phyloP scores from a whole-genome alignment of 2,329 filamentous ascomycete species.

The Fusarium xylarioides region DNA sequence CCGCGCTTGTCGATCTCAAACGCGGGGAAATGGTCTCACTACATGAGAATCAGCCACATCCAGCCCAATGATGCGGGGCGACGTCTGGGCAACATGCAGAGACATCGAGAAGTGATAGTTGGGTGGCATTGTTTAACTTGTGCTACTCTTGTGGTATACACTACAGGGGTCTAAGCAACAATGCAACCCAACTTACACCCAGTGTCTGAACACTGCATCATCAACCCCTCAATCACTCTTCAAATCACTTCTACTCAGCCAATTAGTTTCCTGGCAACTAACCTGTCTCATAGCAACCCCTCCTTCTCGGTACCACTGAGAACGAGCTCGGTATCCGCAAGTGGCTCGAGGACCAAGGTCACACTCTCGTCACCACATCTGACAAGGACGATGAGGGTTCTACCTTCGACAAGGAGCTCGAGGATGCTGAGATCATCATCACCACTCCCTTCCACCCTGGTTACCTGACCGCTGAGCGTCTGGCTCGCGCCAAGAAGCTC shows the following conservation, averaged over 20 bases:
- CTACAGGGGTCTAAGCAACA: constrained; percentile 11
- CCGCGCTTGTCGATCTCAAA: constrained; percentile 40
- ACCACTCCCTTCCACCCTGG: constrained; percentile 99
- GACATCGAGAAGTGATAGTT: constrained; percentile 6
- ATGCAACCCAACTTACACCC: constrained; percentile 28
- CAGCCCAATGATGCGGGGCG: constrained; percentile 36
- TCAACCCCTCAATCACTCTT: constrained; percentile 1
- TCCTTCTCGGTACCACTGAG: constrained; percentile 92
- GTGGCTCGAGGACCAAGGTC: constrained; percentile 97
- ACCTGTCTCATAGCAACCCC: constrained; percentile 66
- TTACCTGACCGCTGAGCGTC: constrained; percentile 94
- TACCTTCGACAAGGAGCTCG: constrained; percentile 92
- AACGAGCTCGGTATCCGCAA: constrained; percentile 97
- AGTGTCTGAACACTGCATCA: constrained; percentile 13
- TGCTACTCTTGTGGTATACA: constrained; percentile 22
- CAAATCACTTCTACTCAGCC: background rate
- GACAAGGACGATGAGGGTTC: constrained; percentile 97
- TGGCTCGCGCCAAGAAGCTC: constrained; percentile 98
- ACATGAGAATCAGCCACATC: constrained; percentile 37
- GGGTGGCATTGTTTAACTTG: constrained; percentile 14
- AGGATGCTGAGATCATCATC: constrained; percentile 98
- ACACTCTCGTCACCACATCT: constrained; percentile 95
- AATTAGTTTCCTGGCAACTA: constrained; percentile 29
- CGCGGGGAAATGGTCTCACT: constrained; percentile 41
- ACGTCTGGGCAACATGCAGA: constrained; percentile 18